Evolutionary conservation across 768 basidiomycete genomes (phyloP).

Genomic region (Rubroboletus satanas): DNA sequence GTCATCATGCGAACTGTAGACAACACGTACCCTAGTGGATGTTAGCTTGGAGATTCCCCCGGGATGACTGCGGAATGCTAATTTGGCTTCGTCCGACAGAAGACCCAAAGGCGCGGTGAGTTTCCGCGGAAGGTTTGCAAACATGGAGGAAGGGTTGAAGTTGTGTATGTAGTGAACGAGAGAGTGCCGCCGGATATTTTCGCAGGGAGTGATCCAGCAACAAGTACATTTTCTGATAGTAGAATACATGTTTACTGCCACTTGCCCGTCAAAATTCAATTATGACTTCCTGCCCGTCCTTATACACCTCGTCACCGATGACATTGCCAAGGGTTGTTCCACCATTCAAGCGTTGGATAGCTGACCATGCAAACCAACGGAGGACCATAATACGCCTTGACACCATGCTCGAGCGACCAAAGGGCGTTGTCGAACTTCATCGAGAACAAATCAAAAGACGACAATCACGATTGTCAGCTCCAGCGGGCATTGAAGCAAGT

Average conservation of each 20-base stretch:
- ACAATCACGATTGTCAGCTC: neutral
- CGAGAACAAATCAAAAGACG: neutral
- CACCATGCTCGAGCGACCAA: conserved; percentile 61
- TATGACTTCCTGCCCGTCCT: neutral
- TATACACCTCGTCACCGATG: neutral
- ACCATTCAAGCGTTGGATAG: conserved; percentile 6
- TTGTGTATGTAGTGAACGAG: neutral
- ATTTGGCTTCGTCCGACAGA: conserved; percentile 82
- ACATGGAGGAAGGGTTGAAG: conserved; percentile 39
- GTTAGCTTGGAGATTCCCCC: conserved; percentile 75
- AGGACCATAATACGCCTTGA: conserved; percentile 26
- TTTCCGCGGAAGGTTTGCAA: conserved; percentile 67
- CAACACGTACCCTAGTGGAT: conserved; percentile 58
- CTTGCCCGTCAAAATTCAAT: conserved; percentile 7
- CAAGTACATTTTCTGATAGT: neutral
- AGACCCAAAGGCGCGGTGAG: conserved; percentile 74
- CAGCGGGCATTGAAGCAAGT: neutral
- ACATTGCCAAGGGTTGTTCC: conserved; percentile 1
- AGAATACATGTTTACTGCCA: neutral
- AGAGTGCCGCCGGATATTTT: neutral
- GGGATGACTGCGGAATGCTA: conserved; percentile 81
- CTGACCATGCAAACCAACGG: conserved; percentile 15
- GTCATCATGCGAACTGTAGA: neutral
- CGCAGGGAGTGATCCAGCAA: neutral
- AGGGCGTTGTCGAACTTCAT: conserved; percentile 76